phyloP scores from a whole-genome alignment of 2,329 filamentous ascomycete genomes.

The Bipolaris bicolor region DNA sequence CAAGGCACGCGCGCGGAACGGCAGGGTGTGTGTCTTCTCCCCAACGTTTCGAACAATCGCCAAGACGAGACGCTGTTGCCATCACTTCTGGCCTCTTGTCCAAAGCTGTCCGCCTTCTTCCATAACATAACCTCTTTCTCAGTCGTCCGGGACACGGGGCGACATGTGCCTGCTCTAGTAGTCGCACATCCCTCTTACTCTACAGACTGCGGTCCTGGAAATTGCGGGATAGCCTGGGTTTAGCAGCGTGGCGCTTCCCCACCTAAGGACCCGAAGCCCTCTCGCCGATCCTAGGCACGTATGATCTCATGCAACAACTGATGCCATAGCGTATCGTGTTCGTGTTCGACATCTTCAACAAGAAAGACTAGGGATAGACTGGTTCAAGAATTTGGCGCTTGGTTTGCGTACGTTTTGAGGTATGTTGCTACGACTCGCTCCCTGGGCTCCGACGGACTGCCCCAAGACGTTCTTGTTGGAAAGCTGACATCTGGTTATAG shows the following conservation, averaged over 20 bases:
- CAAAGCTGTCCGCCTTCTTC: conserved; percentile 25
- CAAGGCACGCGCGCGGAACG: conserved; percentile 28
- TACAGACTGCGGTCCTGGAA: conserved; percentile 37
- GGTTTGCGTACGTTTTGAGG: conserved; percentile 45
- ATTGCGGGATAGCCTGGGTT: conserved; percentile 39
- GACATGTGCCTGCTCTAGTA: conserved; percentile 48
- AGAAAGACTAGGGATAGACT: conserved; percentile 52
- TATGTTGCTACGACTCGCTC: conserved; percentile 24
- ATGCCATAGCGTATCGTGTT: conserved; percentile 46
- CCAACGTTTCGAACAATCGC: conserved; percentile 44
- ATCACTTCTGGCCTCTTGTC: conserved; percentile 30
- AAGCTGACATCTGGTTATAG: conserved; percentile 36
- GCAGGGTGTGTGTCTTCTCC: conserved; percentile 34
- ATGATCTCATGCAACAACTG: conserved; percentile 44
- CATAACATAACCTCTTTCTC: conserved; percentile 31
- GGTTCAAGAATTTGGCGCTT: conserved; percentile 51
- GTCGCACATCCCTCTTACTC: conserved; percentile 37
- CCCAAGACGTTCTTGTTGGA: conserved; percentile 8
- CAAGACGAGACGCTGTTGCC: conserved; percentile 36
- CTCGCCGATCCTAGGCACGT: conserved; percentile 38
- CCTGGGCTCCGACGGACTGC: background rate
- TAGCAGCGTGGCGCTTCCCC: conserved; percentile 48
- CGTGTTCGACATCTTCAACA: conserved; percentile 44
- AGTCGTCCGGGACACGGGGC: conserved; percentile 42
- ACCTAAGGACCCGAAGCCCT: conserved; percentile 42